A percentile compares a stretch with the other conserved stretches of the same genome.
phyloP scores from a whole-genome alignment of 2,329 filamentous ascomycete genomes.

The Stagonosporopsis rhizophila region DNA sequence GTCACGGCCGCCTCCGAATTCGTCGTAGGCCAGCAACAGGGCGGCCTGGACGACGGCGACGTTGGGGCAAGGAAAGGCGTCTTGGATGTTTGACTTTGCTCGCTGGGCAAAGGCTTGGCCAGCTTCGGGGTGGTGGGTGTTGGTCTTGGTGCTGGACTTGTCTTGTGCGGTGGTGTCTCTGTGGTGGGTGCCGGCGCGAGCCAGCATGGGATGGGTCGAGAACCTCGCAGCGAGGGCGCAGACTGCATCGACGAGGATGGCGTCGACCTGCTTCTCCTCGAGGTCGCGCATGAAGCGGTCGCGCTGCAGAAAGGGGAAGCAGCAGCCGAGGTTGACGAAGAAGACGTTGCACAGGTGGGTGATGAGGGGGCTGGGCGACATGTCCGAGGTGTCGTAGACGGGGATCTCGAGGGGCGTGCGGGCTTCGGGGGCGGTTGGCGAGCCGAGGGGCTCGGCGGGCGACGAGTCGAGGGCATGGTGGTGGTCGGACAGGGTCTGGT shows the following conservation, averaged over 20 bases:
- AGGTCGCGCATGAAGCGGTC: constrained; percentile 77
- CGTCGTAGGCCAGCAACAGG: constrained; percentile 83
- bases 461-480: constrained; percentile 44
- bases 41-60: constrained; percentile 85
- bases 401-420: constrained; percentile 60
- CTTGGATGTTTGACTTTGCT: constrained; percentile 81
- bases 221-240: constrained; percentile 84
- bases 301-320: constrained; percentile 80
- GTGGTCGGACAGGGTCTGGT: constrained; percentile 62
- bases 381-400: constrained; percentile 77
- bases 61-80: constrained; percentile 82
- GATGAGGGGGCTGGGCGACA: constrained; percentile 77
- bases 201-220: constrained; percentile 65
- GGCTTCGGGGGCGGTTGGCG: constrained; percentile 46
- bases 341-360: constrained; percentile 80
- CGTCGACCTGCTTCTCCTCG: constrained; percentile 79
- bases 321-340: constrained; percentile 82
- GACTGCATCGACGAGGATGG: constrained; percentile 85
- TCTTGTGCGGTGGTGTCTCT: constrained; percentile 29
- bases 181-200: constrained; percentile 57
- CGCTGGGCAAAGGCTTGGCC: constrained; percentile 81
- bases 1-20: constrained; percentile 87
- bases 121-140: constrained; percentile 65
- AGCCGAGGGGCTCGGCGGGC: constrained; percentile 41
- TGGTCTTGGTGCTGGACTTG: not conserved